Evolutionary conservation across 257 asterid genomes (phyloP), one percentile per base, ranked within the genome.

Genomic region (Vinca minor): DNA sequence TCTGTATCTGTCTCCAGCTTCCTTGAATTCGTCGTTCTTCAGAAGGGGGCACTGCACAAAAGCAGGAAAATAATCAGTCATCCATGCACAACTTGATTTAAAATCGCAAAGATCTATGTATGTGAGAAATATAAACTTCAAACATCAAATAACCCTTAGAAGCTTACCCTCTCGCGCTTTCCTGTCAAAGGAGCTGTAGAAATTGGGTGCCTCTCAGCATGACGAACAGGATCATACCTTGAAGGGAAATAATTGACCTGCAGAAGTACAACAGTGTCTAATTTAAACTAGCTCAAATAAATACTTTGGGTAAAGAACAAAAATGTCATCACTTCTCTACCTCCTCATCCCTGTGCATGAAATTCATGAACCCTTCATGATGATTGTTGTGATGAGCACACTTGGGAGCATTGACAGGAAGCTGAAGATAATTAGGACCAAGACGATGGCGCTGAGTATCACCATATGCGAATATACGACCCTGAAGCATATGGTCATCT

Each of bases 261-360:
- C 44, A 74, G 31, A 20, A 70, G 67, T 31, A 26, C 3, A n/a
- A 42, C 7, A 15, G 18, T 13, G 25, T 62, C 42, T 14, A 63
- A 65, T 60, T 48, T n/a, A 56, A 67, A 39, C 23, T 10, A 17
- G 25, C 47, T 10, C 28, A 10, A 9, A 25, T 38, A 47, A 26
- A 39, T 35, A n/a, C n/a, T n/a, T n/a, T n/a, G n/a, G n/a, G n/a
- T n/a, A 45, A n/a, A 26, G 58, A 32, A n/a, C 18, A n/a, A n/a
- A n/a, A n/a, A n/a, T n/a, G n/a, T n/a, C n/a, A n/a, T n/a, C n/a
- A n/a, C n/a, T n/a, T n/a, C n/a, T 29, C 31, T 74, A 81, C 85
- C 83, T 81, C 85, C 70, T 81, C 85, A 70, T 78, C 83, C 74
- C 85, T 69, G 68, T 81, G 85, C 83, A 74, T 73, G 69, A 73